Conservation (phyloP, 192 early-diverging fungal species). For the Podochytrium sp. region DNA sequence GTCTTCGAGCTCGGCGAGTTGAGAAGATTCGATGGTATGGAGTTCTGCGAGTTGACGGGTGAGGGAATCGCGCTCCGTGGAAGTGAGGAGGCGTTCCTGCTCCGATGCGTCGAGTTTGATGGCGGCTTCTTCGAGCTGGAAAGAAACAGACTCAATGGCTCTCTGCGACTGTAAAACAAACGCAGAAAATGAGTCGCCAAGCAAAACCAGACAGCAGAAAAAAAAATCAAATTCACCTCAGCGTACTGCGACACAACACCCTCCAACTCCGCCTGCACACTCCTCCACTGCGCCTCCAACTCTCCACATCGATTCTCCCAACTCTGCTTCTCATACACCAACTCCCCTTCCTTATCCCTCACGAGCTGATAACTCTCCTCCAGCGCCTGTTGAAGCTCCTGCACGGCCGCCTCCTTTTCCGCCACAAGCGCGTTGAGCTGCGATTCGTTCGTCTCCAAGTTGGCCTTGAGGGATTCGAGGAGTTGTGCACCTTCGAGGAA, state of each 20-base stretch:
- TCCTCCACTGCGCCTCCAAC: slow-evolving; percentile 10
- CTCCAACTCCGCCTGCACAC: slow-evolving; percentile 11
- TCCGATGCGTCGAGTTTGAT: slow-evolving; percentile 23
- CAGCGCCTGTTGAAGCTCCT: background rate
- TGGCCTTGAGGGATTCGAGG: slow-evolving; percentile 14
- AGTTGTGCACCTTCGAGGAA: slow-evolving; percentile 14
- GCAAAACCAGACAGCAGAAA: background rate
- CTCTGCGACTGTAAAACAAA: background rate
- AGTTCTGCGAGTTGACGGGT: slow-evolving; percentile 13
- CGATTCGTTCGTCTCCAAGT: background rate
- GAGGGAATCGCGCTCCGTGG: slow-evolving; percentile 12
- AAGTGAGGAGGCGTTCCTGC: slow-evolving; percentile 12
- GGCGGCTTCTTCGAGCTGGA: slow-evolving; percentile 13
- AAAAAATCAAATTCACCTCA: background rate
- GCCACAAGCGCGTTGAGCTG: background rate
- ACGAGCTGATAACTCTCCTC: background rate
- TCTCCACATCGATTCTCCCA: background rate
- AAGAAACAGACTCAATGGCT: background rate
- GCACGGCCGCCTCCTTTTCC: slow-evolving; percentile 8
- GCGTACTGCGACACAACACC: slow-evolving; percentile 11
- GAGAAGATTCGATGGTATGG: slow-evolving; percentile 1
- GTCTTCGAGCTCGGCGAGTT: slow-evolving; percentile 15
- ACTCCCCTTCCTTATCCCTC: background rate
- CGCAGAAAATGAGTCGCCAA: background rate
- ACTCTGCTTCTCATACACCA: background rate